Evolutionary conservation across 2,329 filamentous ascomycete genomes (phyloP), one percentile per base, ranked within the genome.

Genomic region (Cladobotryum mycophilum): DNA sequence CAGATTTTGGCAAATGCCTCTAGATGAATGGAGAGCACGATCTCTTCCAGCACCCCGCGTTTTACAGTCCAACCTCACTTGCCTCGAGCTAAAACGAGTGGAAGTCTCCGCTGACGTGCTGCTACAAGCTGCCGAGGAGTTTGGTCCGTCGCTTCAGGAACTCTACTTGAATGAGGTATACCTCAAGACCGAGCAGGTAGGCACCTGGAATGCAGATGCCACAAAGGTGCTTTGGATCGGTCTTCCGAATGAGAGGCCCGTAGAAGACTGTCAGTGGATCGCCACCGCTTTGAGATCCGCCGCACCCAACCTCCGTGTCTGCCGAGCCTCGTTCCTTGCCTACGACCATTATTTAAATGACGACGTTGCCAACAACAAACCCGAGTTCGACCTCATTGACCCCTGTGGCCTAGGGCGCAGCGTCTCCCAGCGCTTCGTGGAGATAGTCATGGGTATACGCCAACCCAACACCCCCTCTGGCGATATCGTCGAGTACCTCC

Each of bases 101-200:
- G 68, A 74, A 48, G 55, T 76, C 18, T 56, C 60, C 11, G 64
- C 67, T 3, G 60, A 66, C 13, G 64, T 65, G 8, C 62, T 76
- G n/a, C 30, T 66, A 11, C 60, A 61, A 14, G 62, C 65, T 7
- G 58, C 63, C 17, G 61, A 65, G 30, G 65, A 64, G 43, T 67
- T 75, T 43, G 65, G 66, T 22, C 53, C 61, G 35, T 67, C 70
- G 3, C 65, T 76, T 2, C 61, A 66, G 47, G 73, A 76, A 59
- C 67, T 76, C 30, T 74, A 71, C 54, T 63, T 76, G 1, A 72
- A 71, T 51, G 66, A 72, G 45, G 69, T 76, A 12, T 74, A 70
- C 51, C 65, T 76, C 41, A 74, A 75, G 60, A 66, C 64, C 7
- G 62, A 68, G 36, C 68, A 71, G 51, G 61, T 62, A n/a, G 48